phyloP scores from a whole-genome alignment of 1,284 basidiomycete species.

The Rhodotorula sp. region DNA sequence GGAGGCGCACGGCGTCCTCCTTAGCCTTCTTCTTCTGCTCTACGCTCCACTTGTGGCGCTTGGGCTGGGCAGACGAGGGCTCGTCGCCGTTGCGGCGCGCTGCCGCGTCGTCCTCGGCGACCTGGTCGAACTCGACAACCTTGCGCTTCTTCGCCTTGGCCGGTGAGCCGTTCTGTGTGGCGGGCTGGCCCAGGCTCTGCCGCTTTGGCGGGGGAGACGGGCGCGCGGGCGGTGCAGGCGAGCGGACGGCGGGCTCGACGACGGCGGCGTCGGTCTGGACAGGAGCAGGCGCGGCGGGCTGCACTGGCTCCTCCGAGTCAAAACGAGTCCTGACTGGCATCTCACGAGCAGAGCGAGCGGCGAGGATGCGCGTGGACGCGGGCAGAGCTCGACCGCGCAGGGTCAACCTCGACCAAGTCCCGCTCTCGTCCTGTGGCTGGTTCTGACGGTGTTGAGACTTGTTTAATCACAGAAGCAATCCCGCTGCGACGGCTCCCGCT shows the following conservation, averaged over 20 bases:
- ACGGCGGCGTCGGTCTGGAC: too few species aligned
- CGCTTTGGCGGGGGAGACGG: neutral
- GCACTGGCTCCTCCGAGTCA: neutral
- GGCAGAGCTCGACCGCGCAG: too few species aligned
- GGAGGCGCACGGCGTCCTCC: conserved; percentile 53
- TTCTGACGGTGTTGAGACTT: too few species aligned
- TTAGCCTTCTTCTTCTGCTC: conserved; percentile 19
- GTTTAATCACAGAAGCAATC: too few species aligned
- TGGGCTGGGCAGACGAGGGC: neutral
- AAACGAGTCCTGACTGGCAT: conserved; percentile 4
- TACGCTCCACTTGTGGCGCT: neutral
- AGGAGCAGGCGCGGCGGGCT: neutral
- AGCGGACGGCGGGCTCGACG: too few species aligned
- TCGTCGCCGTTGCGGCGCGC: neutral
- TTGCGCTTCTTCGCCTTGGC: conserved; percentile 11
- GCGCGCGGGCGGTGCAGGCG: neutral
- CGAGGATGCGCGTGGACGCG: too few species aligned
- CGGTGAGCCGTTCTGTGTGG: neutral
- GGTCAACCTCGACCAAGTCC: too few species aligned
- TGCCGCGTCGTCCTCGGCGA: conserved; percentile 10
- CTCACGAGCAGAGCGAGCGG: too few species aligned
- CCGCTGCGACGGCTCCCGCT: too few species aligned
- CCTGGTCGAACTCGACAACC: conserved; percentile 19
- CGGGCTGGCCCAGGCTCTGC: too few species aligned
- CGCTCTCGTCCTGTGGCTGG: too few species aligned